phyloP scores from a whole-genome alignment of 2,329 filamentous ascomycete genomes.

The Pseudogymnoascus sp. region DNA sequence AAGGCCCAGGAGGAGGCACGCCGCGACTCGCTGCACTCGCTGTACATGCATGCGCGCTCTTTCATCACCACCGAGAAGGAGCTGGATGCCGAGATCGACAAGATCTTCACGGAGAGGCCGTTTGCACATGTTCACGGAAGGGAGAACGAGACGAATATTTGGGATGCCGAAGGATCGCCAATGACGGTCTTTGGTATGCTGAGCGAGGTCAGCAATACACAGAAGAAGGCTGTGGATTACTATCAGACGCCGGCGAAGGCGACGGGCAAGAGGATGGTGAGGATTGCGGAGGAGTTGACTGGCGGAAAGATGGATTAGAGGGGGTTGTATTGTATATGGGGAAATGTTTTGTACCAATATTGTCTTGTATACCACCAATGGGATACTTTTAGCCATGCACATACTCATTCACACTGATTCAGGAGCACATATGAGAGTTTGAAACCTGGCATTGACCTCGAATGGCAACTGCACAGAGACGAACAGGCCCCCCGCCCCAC shows the following conservation, averaged over 20 bases:
- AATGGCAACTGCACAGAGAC: background rate
- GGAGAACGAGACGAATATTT: slow-evolving; percentile 21
- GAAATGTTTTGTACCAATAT: background rate
- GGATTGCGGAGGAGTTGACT: slow-evolving; percentile 57
- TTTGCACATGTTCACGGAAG: slow-evolving; percentile 9
- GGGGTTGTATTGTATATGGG: slow-evolving; percentile 3
- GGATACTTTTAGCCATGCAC: slow-evolving; percentile 4
- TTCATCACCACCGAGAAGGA: slow-evolving; percentile 82
- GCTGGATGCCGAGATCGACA: slow-evolving; percentile 63
- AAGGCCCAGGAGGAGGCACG: slow-evolving; percentile 49
- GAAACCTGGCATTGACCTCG: background rate
- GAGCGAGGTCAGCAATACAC: slow-evolving; percentile 24
- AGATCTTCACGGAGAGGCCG: slow-evolving; percentile 55
- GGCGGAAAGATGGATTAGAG: slow-evolving; percentile 48
- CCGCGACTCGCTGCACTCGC: slow-evolving; percentile 65
- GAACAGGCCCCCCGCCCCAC: background rate
- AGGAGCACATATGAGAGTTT: background rate
- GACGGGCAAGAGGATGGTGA: slow-evolving; percentile 49
- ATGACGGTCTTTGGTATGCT: slow-evolving; percentile 42
- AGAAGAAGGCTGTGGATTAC: slow-evolving; percentile 28
- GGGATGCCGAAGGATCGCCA: slow-evolving; percentile 26
- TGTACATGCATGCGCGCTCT: slow-evolving; percentile 79
- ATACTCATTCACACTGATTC: background rate
- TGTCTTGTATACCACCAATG: slow-evolving; percentile 5
- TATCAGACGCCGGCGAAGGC: slow-evolving; percentile 25